Conservation (phyloP, 768 basidiomycete species). For the Russula ochroleuca region DNA sequence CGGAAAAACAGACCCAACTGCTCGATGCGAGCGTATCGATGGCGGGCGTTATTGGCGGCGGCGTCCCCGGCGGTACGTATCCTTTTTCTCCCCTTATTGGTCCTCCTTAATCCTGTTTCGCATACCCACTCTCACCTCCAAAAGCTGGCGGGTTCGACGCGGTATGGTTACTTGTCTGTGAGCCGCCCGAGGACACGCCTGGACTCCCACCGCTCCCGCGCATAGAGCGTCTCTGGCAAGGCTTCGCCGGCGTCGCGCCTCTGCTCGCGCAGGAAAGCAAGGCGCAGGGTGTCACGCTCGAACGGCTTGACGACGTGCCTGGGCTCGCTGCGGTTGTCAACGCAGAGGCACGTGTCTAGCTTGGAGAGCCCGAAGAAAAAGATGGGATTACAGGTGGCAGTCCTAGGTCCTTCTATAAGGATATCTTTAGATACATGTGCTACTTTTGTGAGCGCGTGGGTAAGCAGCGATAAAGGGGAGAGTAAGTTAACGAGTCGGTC, state of each 20-base stretch:
- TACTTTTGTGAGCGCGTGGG: conserved; percentile 1
- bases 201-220: conserved; percentile 48
- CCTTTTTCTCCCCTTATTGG: not conserved
- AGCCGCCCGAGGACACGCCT: conserved; percentile 43
- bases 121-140: not conserved
- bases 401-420: conserved; percentile 13
- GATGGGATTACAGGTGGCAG: conserved; percentile 13
- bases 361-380: not conserved
- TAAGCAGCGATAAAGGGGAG: not conserved
- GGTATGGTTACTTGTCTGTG: conserved; percentile 85
- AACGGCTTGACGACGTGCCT: conserved; percentile 44
- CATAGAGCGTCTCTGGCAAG: conserved; percentile 66
- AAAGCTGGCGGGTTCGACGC: conserved; percentile 97
- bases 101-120: not conserved
- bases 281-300: conserved; percentile 60
- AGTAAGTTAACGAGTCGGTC: conserved; percentile 1
- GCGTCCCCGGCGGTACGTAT: conserved; percentile 88
- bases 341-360: conserved; percentile 4
- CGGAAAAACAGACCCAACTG: conserved; percentile 76
- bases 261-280: conserved; percentile 66
- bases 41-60: conserved; percentile 87
- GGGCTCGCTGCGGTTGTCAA: conserved; percentile 21
- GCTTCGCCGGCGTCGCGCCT: conserved; percentile 66
- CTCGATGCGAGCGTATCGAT: conserved; percentile 72
- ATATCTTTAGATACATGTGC: conserved; percentile 19